These are phyloP conservation scores for Epichloe coenophiala DNA, from an alignment of 2,329 filamentous ascomycete species.

Conservation along the genomic window DNA sequence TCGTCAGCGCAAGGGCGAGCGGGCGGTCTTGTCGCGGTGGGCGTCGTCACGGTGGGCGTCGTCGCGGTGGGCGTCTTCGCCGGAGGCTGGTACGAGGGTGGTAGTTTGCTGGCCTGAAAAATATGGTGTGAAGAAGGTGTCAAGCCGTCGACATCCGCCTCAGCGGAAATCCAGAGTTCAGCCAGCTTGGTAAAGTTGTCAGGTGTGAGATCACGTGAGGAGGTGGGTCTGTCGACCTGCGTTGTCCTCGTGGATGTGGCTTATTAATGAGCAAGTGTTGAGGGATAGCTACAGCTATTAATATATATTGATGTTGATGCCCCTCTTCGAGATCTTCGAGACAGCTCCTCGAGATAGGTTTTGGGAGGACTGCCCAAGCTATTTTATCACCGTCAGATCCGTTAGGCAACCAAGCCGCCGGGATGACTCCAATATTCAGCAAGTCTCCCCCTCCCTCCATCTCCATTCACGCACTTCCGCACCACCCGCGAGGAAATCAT, in stretches of 20 bases:
- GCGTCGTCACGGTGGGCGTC: background rate
- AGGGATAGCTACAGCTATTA: too few species aligned
- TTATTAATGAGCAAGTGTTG: background rate
- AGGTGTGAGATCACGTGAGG: conserved; percentile 1
- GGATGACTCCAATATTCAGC: background rate
- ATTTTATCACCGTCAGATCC: background rate
- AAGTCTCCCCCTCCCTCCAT: background rate
- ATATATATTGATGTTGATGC: too few species aligned
- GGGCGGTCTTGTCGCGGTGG: background rate
- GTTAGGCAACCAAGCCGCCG: background rate
- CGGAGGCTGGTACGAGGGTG: conserved; percentile 3
- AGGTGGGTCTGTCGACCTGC: too few species aligned
- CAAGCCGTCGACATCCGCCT: conserved; percentile 4
- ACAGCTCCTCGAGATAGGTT: background rate
- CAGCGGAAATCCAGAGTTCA: conserved; percentile 5
- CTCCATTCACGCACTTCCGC: background rate
- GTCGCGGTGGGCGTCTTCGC: background rate
- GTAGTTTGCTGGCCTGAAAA: conserved; percentile 14
- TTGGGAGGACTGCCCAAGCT: background rate
- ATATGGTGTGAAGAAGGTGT: conserved; percentile 14
- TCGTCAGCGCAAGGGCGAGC: background rate
- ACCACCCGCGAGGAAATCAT: background rate
- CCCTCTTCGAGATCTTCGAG: background rate
- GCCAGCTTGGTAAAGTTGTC: conserved; percentile 4
- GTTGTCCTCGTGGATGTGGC: background rate